These are phyloP conservation scores for Castanea sativa DNA, from an alignment of 306 rosid genomes.

Conservation along the genomic window DNA sequence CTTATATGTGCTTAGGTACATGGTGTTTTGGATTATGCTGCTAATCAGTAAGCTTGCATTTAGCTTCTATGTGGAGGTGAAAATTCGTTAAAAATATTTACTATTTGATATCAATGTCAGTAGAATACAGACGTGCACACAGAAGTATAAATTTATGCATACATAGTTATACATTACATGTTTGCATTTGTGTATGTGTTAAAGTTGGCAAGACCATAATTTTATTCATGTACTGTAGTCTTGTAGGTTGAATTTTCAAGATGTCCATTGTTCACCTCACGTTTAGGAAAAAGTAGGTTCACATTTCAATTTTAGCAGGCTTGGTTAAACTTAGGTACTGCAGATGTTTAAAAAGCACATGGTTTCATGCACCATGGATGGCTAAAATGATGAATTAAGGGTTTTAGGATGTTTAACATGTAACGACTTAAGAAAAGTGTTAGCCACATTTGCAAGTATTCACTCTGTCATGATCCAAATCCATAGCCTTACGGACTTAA, in stretches of 20 bases:
- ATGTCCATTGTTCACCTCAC: not conserved
- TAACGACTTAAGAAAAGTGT: too few relatives aligned
- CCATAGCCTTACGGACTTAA: too few relatives aligned
- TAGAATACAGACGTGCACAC: not conserved
- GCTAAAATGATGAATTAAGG: too few relatives aligned
- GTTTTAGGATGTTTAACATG: too few relatives aligned
- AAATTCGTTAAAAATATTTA: not conserved
- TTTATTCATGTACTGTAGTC: not conserved
- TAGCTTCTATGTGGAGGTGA: constrained; percentile 98
- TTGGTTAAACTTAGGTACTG: too few relatives aligned
- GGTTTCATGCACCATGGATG: too few relatives aligned
- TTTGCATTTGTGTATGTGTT: not conserved
- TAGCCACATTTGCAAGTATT: too few relatives aligned
- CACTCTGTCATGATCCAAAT: too few relatives aligned
- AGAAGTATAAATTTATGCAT: not conserved
- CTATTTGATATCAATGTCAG: not conserved
- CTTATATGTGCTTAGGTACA: constrained; percentile 58
- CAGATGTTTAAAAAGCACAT: too few relatives aligned
- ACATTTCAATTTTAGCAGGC: too few relatives aligned
- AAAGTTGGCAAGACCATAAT: not conserved
- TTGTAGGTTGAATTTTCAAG: not conserved
- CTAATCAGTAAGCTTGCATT: constrained; percentile 89
- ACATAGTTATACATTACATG: too few relatives aligned
- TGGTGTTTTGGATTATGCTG: constrained; percentile 86
- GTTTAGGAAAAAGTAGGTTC: too few relatives aligned